phyloP scores from a whole-genome alignment of 2,329 filamentous ascomycete species.

The Didymosphaeria variabile region DNA sequence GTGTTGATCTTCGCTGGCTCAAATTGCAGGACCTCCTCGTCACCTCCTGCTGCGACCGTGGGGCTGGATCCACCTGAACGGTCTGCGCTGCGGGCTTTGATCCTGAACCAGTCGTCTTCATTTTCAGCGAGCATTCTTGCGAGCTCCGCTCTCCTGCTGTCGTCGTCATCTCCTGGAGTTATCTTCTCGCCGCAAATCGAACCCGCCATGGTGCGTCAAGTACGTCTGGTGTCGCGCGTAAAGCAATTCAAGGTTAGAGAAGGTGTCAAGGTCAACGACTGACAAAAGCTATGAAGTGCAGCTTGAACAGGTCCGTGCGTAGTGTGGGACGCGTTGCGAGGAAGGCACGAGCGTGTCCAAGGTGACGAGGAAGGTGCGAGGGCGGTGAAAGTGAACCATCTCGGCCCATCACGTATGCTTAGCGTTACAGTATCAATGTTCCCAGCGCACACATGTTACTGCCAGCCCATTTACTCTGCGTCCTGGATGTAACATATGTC shows the following conservation, averaged over 20 bases:
- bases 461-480: not conserved
- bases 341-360: not conserved
- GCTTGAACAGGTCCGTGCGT: not conserved
- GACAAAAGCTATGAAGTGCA: not conserved
- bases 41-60: not conserved
- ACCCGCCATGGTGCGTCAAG: not conserved
- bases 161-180: not conserved
- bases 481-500: not conserved
- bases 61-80: not conserved
- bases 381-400: conserved; percentile 1
- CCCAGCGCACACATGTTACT: not conserved
- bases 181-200: not conserved
- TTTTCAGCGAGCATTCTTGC: not conserved
- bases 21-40: not conserved
- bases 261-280: not conserved
- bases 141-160: not conserved
- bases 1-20: not conserved
- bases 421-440: not conserved
- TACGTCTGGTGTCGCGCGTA: not conserved
- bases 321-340: not conserved
- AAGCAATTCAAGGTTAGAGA: not conserved
- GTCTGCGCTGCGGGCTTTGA: not conserved
- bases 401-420: not conserved
- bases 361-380: conserved; percentile 5
- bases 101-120: not conserved